Base-by-base conservation (phyloP, 306 rosid genomes). In the Quercus aquifolioides region DNA sequence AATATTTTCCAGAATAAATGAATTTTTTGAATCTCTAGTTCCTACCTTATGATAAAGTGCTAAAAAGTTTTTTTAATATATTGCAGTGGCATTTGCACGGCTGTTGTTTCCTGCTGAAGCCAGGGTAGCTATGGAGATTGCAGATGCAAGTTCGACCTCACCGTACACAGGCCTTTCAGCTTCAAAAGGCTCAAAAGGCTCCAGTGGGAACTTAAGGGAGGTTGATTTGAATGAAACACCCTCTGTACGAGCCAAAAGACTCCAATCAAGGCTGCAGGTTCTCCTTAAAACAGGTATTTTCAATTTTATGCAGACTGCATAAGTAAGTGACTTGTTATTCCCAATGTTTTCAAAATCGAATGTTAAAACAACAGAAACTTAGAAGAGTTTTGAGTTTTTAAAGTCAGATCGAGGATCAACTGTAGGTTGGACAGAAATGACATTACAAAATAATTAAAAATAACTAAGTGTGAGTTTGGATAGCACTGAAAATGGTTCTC, bases 201-300 rank as follows among this genome's bases (percentile, higher is more conserved):
- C 94, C 55, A 86, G 75, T 79, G 98, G 90, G 1, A 86, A 83
- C 68, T 80, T 84, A 54, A 87, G 86, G 58, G 92, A 88, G 80
- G 98, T 95, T 58, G 94, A 96, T 79, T 81, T 91, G 77, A 91
- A 93, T 80, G 99, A 96, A 86, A 90, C 91, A 20, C 99, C 94
- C 9, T 65, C 88, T 12, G 80, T 28, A 41, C 80, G 85, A 70
- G 85, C 85, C 81, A 89, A 81, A 88, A 90, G 90, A 78, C 94
- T 49, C 17, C 54, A 49, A 49, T 3, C 17, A 49, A 49, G 54
- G 3, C 54, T 49, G 54, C 54, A 49, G 1, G 54, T 3, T 49
- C 54, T 49, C 54, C 15, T 49, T 12, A 49, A 49, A 49, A 49
- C 54, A 49, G 54, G 54, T 49, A 49, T 49, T 12, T 10, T 49